phyloP scores from a whole-genome alignment of 495 filamentous ascomycete genomes.

The Aspergillus avenaceus region DNA sequence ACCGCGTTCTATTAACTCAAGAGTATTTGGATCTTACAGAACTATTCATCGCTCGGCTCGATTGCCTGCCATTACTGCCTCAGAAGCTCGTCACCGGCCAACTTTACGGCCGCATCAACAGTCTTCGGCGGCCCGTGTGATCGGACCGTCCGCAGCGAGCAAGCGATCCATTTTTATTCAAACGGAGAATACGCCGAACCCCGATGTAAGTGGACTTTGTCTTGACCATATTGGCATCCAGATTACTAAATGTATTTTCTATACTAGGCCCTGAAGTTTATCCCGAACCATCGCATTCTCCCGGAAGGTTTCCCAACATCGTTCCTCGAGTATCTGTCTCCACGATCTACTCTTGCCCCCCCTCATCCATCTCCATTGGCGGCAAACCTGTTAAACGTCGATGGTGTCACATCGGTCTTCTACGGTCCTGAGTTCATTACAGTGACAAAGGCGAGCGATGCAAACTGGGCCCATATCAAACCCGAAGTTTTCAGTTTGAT shows the following conservation, averaged over 20 bases:
- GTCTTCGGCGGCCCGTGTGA: conserved; percentile 29
- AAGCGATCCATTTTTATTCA: conserved; percentile 93
- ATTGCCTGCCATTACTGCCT: conserved; percentile 47
- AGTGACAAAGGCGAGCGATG: conserved; percentile 81
- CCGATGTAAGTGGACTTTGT: conserved; percentile 56
- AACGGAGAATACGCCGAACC: conserved; percentile 89
- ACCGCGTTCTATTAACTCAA: conserved; percentile 23
- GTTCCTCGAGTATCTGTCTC: conserved; percentile 87
- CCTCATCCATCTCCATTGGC: conserved; percentile 93
- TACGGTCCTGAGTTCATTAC: conserved; percentile 96
- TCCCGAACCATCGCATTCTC: conserved; percentile 78
- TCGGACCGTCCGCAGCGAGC: conserved; percentile 32
- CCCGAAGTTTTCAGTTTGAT: conserved; percentile 94
- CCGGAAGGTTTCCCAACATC: conserved; percentile 66
- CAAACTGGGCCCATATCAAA: conserved; percentile 90
- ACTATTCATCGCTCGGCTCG: conserved; percentile 35
- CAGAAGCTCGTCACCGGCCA: conserved; percentile 43
- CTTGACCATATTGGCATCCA: not conserved
- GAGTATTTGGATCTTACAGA: conserved; percentile 28
- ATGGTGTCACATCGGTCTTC: conserved; percentile 91
- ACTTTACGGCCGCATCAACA: conserved; percentile 46
- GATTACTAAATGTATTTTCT: not conserved
- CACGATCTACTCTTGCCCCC: conserved; percentile 80
- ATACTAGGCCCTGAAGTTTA: conserved; percentile 78
- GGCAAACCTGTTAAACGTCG: conserved; percentile 80